Conservation (phyloP, 352 stramenopile genomes). For the Globisporangium parvum region DNA sequence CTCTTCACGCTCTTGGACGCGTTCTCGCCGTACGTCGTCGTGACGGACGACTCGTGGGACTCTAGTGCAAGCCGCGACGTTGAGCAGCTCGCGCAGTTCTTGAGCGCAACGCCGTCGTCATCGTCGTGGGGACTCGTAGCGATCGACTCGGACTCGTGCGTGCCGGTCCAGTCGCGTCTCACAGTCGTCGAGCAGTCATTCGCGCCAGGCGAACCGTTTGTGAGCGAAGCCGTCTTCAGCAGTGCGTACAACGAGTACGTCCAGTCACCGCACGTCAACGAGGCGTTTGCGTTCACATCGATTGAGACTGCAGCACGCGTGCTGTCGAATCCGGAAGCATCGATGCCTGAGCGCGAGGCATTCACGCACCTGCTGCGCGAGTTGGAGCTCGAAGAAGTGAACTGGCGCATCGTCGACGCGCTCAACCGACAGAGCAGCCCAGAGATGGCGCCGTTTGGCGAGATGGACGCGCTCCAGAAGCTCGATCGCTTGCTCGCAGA, state of each 20-base stretch:
- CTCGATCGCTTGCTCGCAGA: slow-evolving; percentile 39
- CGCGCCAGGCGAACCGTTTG: slow-evolving; percentile 20
- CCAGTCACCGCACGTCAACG: slow-evolving; percentile 15
- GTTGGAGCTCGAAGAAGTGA: slow-evolving; percentile 37
- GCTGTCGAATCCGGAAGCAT: not conserved
- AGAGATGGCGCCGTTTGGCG: slow-evolving; percentile 37
- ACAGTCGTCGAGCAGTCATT: slow-evolving; percentile 32
- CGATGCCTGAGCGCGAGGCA: not conserved
- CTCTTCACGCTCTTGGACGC: slow-evolving; percentile 33
- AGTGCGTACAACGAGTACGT: slow-evolving; percentile 22
- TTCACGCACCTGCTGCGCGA: slow-evolving; percentile 16
- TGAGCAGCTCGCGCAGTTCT: slow-evolving; percentile 23
- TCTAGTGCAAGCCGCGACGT: slow-evolving; percentile 26
- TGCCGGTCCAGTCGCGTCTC: slow-evolving; percentile 38
- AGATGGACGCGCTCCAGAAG: slow-evolving; percentile 41
- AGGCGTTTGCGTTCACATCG: slow-evolving; percentile 26
- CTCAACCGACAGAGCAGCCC: slow-evolving; percentile 31
- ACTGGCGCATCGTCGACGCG: slow-evolving; percentile 40
- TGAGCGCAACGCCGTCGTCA: slow-evolving; percentile 24
- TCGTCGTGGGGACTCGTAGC: slow-evolving; percentile 49
- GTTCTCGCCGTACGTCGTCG: slow-evolving; percentile 32
- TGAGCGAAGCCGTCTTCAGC: slow-evolving; percentile 37
- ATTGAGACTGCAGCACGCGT: slow-evolving; percentile 1
- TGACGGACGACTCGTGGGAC: slow-evolving; percentile 37
- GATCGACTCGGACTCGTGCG: slow-evolving; percentile 49